These are phyloP conservation scores for Sphagnum fallax DNA, from an alignment of 228 moss, liverwort and hornwort genomes.

Conservation along the genomic window DNA sequence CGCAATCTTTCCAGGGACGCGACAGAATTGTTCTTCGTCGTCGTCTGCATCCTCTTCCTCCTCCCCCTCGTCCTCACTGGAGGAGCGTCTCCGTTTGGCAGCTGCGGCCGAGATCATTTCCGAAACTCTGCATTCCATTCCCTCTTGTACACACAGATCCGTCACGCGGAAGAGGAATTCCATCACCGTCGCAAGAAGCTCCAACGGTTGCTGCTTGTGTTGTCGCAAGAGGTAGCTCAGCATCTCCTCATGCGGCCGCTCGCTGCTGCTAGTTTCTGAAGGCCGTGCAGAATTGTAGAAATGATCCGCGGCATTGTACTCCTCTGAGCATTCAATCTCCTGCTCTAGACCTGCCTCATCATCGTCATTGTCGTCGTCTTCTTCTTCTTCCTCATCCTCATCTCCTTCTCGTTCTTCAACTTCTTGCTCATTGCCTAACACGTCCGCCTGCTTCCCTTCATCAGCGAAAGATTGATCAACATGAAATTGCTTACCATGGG, in stretches of 20 bases:
- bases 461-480: too few relatives aligned
- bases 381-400: too few relatives aligned
- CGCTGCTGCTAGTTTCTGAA: slow-evolving; percentile 4
- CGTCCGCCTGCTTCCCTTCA: background rate
- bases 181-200: slow-evolving; percentile 32
- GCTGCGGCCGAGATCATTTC: slow-evolving; percentile 19
- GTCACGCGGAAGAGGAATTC: slow-evolving; percentile 32
- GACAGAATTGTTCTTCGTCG: slow-evolving; percentile 6
- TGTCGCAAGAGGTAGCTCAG: slow-evolving; percentile 22
- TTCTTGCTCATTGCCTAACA: background rate
- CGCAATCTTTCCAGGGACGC: slow-evolving; percentile 5
- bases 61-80: slow-evolving; percentile 2
- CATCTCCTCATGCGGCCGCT: slow-evolving; percentile 14
- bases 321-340: background rate
- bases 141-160: slow-evolving; percentile 14
- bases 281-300: slow-evolving; percentile 8
- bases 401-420: too few relatives aligned
- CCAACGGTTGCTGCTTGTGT: slow-evolving; percentile 25
- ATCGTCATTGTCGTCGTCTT: too few relatives aligned
- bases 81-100: background rate
- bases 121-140: slow-evolving; percentile 22
- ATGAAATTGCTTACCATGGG: too few relatives aligned
- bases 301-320: background rate
- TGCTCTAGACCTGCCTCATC: background rate
- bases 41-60: background rate